Percentiles rank a stretch among this genome's conserved stretches.
Evolutionary conservation across 805 yeast genomes (phyloP).

Genomic region (Saturnispora ahearnii): DNA sequence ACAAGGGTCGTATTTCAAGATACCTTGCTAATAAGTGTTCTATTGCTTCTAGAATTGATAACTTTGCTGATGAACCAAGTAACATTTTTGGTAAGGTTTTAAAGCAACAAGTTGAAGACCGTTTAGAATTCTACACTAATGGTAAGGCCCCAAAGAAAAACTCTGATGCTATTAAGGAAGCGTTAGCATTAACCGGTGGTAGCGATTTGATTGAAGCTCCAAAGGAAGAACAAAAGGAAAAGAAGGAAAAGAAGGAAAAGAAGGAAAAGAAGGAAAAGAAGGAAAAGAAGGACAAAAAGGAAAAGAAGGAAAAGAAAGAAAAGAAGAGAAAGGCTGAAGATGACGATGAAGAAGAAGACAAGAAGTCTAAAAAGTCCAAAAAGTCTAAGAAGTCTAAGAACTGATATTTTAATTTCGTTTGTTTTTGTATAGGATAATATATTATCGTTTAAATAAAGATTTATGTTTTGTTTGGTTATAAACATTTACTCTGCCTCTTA

Average conservation of each 20-base stretch:
- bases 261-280: constrained; percentile 45
- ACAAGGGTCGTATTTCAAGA: constrained; percentile 98
- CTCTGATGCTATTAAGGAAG: constrained; percentile 87
- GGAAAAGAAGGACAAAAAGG: constrained; percentile 42
- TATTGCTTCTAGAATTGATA: constrained; percentile 97
- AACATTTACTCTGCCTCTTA: neutral
- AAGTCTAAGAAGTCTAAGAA: constrained; percentile 11
- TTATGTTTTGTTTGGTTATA: constrained; percentile 3
- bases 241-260: constrained; percentile 36
- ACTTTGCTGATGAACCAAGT: constrained; percentile 90
- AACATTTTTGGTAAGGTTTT: constrained; percentile 83
- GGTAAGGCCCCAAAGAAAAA: constrained; percentile 97
- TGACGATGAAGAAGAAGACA: constrained; percentile 8
- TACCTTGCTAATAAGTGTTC: constrained; percentile 98
- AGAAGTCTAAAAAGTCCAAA: constrained; percentile 13
- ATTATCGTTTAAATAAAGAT: neutral
- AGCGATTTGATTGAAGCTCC: constrained; percentile 25
- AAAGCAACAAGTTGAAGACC: constrained; percentile 96
- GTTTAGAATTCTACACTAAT: constrained; percentile 90
- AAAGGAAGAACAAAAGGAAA: constrained; percentile 31
- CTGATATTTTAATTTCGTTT: neutral
- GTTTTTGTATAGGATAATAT: constrained; percentile 1
- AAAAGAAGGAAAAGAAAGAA: constrained; percentile 20
- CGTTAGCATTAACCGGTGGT: constrained; percentile 55
- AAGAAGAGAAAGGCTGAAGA: constrained; percentile 9